A percentile compares a stretch with the other conserved stretches of the same genome.
phyloP scores from a whole-genome alignment of 331 rosid genomes.

The Saraca asoca region DNA sequence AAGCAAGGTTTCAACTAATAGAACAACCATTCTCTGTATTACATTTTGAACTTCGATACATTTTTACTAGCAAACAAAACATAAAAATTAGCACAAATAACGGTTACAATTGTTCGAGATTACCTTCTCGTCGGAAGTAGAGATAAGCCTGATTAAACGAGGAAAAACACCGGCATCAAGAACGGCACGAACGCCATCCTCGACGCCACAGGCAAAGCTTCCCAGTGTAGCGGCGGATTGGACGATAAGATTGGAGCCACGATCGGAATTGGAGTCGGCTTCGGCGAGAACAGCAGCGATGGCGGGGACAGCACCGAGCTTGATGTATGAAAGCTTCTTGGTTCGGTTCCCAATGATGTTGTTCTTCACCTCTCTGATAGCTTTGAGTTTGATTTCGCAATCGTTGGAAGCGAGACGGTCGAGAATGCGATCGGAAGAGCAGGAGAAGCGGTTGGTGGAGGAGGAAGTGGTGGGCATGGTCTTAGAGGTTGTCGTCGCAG shows the following conservation, averaged over 20 bases:
- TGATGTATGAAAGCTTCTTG: conserved; percentile 73
- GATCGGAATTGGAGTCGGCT: conserved; percentile 35
- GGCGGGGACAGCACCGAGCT: conserved; percentile 74
- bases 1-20: not conserved
- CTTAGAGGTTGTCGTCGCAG: conserved; percentile 25
- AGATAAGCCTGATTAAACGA: conserved; percentile 55
- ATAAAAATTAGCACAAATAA: not conserved
- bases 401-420: conserved; percentile 61
- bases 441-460: conserved; percentile 21
- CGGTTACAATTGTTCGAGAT: conserved; percentile 10
- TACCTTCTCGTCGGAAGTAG: conserved; percentile 66
- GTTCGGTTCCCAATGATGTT: conserved; percentile 91
- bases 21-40: not conserved
- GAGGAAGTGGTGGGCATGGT: conserved; percentile 52
- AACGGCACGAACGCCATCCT: conserved; percentile 71
- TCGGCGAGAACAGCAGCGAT: conserved; percentile 57
- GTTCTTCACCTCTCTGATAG: conserved; percentile 85
- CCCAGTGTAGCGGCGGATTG: conserved; percentile 84
- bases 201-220: conserved; percentile 83
- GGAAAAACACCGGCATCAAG: conserved; percentile 71
- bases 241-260: conserved; percentile 58
- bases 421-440: conserved; percentile 53
- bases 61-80: conserved; percentile 5
- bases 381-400: conserved; percentile 62
- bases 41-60: conserved; percentile 20